Evolutionary conservation across 2,329 filamentous ascomycete genomes (phyloP).

Genomic region (Aspergillus ochraceoroseus): DNA sequence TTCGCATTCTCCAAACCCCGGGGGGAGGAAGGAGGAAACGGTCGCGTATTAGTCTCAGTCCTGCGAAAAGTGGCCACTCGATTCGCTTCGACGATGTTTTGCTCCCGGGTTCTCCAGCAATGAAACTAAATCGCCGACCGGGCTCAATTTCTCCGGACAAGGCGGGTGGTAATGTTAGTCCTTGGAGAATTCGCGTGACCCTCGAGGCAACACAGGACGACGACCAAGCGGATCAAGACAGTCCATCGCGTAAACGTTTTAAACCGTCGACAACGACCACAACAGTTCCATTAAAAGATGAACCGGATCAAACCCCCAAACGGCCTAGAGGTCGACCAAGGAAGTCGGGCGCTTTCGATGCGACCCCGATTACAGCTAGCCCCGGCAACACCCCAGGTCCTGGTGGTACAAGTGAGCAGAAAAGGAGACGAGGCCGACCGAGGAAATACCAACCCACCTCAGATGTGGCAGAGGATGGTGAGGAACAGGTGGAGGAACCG

Average conservation of each 20-base stretch:
- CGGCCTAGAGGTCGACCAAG: conserved; percentile 42
- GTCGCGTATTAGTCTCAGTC: conserved; percentile 35
- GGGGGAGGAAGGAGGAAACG: conserved; percentile 26
- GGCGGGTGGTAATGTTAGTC: conserved; percentile 40
- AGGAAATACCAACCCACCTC: conserved; percentile 32
- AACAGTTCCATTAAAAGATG: conserved; percentile 43
- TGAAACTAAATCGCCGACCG: conserved; percentile 28
- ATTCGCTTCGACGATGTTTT: conserved; percentile 42
- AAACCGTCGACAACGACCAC: conserved; percentile 36
- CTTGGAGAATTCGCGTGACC: conserved; percentile 47
- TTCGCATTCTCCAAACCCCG: conserved; percentile 33
- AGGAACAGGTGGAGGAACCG: conserved; percentile 15
- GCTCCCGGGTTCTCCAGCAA: conserved; percentile 38
- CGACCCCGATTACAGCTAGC: conserved; percentile 33
- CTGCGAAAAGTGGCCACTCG: conserved; percentile 37
- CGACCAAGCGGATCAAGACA: conserved; percentile 27
- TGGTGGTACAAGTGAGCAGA: conserved; percentile 28
- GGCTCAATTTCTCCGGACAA: conserved; percentile 39
- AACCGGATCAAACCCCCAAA: conserved; percentile 37
- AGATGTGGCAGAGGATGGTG: conserved; percentile 19
- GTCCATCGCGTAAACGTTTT: conserved; percentile 31
- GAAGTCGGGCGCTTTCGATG: conserved; percentile 39
- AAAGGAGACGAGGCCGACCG: conserved; percentile 37
- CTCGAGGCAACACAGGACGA: conserved; percentile 47
- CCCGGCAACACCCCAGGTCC: conserved; percentile 33